phyloP scores from a whole-genome alignment of 2,329 filamentous ascomycete species.

The Diaporthe amygdali region DNA sequence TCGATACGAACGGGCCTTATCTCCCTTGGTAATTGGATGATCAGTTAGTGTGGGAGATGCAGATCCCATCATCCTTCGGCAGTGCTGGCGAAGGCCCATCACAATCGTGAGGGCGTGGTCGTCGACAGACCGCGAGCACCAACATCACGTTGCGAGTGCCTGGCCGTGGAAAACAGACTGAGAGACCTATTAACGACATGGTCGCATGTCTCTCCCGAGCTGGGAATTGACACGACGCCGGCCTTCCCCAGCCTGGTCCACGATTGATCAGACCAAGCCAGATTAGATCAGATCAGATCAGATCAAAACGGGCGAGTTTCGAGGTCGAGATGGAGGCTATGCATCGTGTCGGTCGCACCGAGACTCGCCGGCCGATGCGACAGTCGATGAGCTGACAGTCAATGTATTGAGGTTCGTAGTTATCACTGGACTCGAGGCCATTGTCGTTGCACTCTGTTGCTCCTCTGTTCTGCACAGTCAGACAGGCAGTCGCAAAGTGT shows the following conservation, averaged over 20 bases:
- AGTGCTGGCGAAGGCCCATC: not conserved
- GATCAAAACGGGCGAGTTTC: not conserved
- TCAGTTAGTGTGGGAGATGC: not conserved
- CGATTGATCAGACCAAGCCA: not conserved
- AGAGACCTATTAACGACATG: not conserved
- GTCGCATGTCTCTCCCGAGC: not conserved
- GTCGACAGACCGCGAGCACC: not conserved
- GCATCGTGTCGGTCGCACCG: not conserved
- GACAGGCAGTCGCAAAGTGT: not conserved
- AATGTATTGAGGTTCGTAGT: not conserved
- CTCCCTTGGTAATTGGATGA: not conserved
- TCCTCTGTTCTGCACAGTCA: not conserved
- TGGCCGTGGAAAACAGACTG: not conserved
- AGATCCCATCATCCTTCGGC: constrained; percentile 8
- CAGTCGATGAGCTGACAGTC: not conserved
- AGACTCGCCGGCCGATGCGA: not conserved
- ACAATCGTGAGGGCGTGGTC: too few species aligned
- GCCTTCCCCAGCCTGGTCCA: not conserved
- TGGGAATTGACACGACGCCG: constrained; percentile 1
- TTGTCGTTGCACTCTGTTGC: not conserved
- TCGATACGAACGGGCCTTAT: not conserved
- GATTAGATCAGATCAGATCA: not conserved
- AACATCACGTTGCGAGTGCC: not conserved
- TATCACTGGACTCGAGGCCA: not conserved
- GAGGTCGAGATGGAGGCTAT: not conserved